Evolutionary conservation across 257 asterid genomes (phyloP), one percentile per base, ranked within the genome.

Genomic region (Marsdenia floribunda): DNA sequence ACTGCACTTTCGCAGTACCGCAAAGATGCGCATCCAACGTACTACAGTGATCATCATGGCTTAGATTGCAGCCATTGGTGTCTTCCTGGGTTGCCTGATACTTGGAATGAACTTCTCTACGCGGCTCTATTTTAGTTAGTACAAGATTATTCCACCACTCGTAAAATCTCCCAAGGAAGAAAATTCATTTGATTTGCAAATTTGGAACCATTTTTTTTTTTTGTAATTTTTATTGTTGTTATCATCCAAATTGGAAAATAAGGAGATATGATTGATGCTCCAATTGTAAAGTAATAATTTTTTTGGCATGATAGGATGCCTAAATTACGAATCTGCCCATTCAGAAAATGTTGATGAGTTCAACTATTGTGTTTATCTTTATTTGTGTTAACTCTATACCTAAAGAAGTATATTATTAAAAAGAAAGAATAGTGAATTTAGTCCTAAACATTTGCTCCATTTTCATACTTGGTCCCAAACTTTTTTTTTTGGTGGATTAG

Each of bases 61-160:
- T 59, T 93, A 74, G 98, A 93, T 79, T 93, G 98, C 80, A 93
- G 98, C 84, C 98, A 93, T 57, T 93, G 98, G 98, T 93, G 98
- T 78, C 93, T 93, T 9, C 97, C 98, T 16, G 97, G 98, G 0
- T 86, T 93, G 75, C 98, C 98, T 4, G 98, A 93, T 75, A 90
- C 98, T 1, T 93, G 98, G 98, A 93, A 93, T 74, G 75, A 83
- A 70, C 86, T 93, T 18, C 90, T 93, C 71, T 91, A 93, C 53
- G 78, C 88, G 6, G 82, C 90, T 18, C 90, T 93, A 54, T 74
- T 88, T 52, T 52, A 52, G 58, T 49, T 49, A 15, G 4, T 11
- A 11, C 54, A 49, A 49, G 13, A 46, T 29, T 3, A 49, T 15
- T 49, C 18, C 15, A 2, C 18, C 18, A 12, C 15, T 49, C 15